Conservation (phyloP, 352 stramenopile species). For the Phytophthora melonis region DNA sequence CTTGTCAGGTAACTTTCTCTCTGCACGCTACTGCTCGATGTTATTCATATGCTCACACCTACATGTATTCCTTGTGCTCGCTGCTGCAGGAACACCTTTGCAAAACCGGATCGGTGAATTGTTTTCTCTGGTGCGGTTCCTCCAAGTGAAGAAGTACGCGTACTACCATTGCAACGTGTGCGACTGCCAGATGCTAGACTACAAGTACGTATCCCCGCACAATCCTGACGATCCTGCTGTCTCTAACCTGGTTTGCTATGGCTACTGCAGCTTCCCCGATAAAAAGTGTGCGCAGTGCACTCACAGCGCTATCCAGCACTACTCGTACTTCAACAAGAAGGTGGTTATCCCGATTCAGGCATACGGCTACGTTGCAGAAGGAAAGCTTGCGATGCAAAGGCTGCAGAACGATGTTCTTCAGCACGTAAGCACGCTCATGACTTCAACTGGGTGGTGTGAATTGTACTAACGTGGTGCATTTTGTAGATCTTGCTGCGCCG, state of each 20-base stretch:
- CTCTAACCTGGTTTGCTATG: slow-evolving; percentile 17
- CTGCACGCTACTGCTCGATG: not conserved
- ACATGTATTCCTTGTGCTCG: slow-evolving; percentile 4
- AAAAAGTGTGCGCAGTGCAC: slow-evolving; percentile 93
- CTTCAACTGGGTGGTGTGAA: not conserved
- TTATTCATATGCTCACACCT: not conserved
- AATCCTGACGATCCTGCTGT: slow-evolving; percentile 11
- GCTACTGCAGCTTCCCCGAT: slow-evolving; percentile 60
- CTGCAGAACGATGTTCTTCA: slow-evolving; percentile 95
- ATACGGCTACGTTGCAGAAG: slow-evolving; percentile 94
- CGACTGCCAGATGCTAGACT: slow-evolving; percentile 97
- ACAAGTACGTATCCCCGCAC: slow-evolving; percentile 73
- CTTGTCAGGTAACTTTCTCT: slow-evolving; percentile 89
- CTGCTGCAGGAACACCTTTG: slow-evolving; percentile 86
- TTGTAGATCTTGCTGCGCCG: slow-evolving; percentile 95
- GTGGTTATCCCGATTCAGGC: slow-evolving; percentile 99
- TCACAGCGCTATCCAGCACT: slow-evolving; percentile 96
- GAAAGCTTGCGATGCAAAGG: slow-evolving; percentile 95
- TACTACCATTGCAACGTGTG: slow-evolving; percentile 98
- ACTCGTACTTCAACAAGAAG: slow-evolving; percentile 98
- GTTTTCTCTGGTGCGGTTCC: slow-evolving; percentile 98
- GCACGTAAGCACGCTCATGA: slow-evolving; percentile 63
- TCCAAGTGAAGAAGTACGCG: slow-evolving; percentile 97
- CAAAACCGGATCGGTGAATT: slow-evolving; percentile 96
- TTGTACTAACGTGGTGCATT: slow-evolving; percentile 7